A percentile compares a stretch with the other conserved stretches of the same genome.
Evolutionary conservation across 202 grass and related monocot species (phyloP).

Genomic region (Tripidium arundinaceum): DNA sequence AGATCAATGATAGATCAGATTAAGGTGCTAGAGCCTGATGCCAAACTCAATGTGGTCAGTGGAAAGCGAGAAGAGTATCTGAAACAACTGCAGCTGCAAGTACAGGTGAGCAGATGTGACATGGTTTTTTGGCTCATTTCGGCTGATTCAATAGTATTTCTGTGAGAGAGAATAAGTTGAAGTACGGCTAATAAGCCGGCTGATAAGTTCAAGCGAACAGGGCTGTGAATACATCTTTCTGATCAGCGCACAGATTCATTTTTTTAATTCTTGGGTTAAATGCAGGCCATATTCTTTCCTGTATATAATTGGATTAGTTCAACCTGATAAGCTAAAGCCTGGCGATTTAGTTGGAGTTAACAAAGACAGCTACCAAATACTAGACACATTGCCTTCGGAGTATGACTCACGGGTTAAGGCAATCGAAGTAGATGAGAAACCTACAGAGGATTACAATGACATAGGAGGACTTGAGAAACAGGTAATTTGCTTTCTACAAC

Average conservation of each 20-base stretch:
- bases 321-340: constrained; percentile 86
- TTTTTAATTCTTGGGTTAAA: constrained; percentile 1
- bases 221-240: too few relatives aligned
- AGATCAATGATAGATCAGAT: too few relatives aligned
- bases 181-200: too few relatives aligned
- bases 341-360: constrained; percentile 92
- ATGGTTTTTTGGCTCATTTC: too few relatives aligned
- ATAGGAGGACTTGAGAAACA: constrained; percentile 92
- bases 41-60: too few relatives aligned
- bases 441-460: constrained; percentile 95
- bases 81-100: too few relatives aligned
- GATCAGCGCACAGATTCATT: constrained; percentile 5
- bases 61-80: too few relatives aligned
- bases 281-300: constrained; percentile 89
- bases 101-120: too few relatives aligned
- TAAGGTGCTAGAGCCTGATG: too few relatives aligned
- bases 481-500: constrained; percentile 28
- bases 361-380: constrained; percentile 90
- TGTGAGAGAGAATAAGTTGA: too few relatives aligned
- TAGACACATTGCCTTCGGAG: constrained; percentile 83
- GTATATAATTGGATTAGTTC: constrained; percentile 85
- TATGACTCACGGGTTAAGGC: constrained; percentile 94
- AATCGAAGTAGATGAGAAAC: constrained; percentile 97
- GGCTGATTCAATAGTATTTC: too few relatives aligned
- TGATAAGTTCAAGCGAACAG: too few relatives aligned